Percentiles rank a stretch among this genome's conserved stretches.
Evolutionary conservation across 495 filamentous ascomycete species (phyloP).

Genomic region (Thermothielavioides terrestris): DNA sequence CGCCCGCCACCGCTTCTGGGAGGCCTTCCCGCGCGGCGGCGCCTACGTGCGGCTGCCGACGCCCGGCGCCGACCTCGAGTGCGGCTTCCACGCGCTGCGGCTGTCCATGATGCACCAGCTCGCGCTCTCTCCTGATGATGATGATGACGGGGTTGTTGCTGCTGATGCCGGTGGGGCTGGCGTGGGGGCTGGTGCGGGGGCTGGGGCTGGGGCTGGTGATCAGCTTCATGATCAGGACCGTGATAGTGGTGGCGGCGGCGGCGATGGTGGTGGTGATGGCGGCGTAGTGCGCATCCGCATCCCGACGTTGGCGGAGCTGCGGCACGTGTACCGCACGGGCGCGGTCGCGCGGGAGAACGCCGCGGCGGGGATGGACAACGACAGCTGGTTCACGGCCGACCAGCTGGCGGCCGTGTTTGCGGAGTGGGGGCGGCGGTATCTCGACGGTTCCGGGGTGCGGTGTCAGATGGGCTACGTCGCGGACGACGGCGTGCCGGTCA

Average conservation of each 20-base stretch:
- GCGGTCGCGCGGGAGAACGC: not conserved
- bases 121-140: too few species aligned
- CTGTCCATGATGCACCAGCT: slow-evolving; percentile 8
- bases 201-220: too few species aligned
- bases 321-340: not conserved
- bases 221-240: too few species aligned
- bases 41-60: slow-evolving; percentile 10
- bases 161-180: too few species aligned
- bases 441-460: not conserved
- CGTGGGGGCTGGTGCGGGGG: not conserved
- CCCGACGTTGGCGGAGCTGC: slow-evolving; percentile 7
- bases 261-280: not conserved
- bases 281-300: not conserved
- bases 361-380: not conserved
- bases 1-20: slow-evolving; percentile 17
- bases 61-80: slow-evolving; percentile 12
- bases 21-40: slow-evolving; percentile 12
- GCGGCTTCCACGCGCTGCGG: slow-evolving; percentile 12
- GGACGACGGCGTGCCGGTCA: slow-evolving; percentile 13
- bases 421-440: slow-evolving; percentile 6
- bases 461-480: slow-evolving; percentile 16
- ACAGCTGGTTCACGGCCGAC: slow-evolving; percentile 10
- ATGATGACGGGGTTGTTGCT: too few species aligned
- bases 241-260: too few species aligned
- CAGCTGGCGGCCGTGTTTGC: slow-evolving; percentile 12